A percentile compares a stretch with the other conserved stretches of the same genome.
Conservation (phyloP, 352 stramenopile genomes). For the Phytophthora boehmeriae region DNA sequence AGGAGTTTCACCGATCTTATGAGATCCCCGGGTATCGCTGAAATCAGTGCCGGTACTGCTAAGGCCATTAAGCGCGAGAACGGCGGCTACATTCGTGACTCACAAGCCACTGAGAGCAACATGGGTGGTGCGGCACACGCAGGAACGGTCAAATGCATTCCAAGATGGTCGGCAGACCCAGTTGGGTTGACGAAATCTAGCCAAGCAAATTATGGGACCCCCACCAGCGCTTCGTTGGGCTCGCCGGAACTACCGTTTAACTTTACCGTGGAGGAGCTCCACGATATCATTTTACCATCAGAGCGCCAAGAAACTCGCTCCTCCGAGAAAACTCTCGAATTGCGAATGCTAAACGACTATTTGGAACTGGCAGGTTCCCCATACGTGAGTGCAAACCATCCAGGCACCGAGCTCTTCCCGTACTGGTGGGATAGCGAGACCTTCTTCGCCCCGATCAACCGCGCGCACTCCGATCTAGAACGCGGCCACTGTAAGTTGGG, state of each 20-base stretch:
- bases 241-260: constrained; percentile 27
- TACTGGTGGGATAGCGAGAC: constrained; percentile 36
- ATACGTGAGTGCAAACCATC: constrained; percentile 16
- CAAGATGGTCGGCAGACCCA: constrained; percentile 28
- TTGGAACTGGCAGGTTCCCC: constrained; percentile 27
- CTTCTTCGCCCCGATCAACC: constrained; percentile 28
- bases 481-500: constrained; percentile 24
- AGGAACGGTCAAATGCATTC: constrained; percentile 3
- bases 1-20: constrained; percentile 32
- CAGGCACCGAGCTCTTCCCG: constrained; percentile 23
- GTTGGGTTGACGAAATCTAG: constrained; percentile 30
- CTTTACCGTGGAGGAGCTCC: constrained; percentile 38
- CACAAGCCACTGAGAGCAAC: constrained; percentile 3
- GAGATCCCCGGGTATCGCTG: constrained; percentile 10
- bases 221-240: constrained; percentile 25
- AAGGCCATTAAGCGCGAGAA: constrained; percentile 36
- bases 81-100: constrained; percentile 8
- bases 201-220: constrained; percentile 18
- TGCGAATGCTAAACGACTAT: constrained; percentile 43
- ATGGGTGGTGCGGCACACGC: constrained; percentile 3
- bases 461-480: constrained; percentile 27
- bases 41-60: neutral
- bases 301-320: constrained; percentile 27
- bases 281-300: constrained; percentile 35
- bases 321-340: constrained; percentile 36